Percentiles rank a stretch among this genome's conserved stretches.
phyloP scores from a whole-genome alignment of 2,329 filamentous ascomycete species.

The Ophiostoma sp. region DNA sequence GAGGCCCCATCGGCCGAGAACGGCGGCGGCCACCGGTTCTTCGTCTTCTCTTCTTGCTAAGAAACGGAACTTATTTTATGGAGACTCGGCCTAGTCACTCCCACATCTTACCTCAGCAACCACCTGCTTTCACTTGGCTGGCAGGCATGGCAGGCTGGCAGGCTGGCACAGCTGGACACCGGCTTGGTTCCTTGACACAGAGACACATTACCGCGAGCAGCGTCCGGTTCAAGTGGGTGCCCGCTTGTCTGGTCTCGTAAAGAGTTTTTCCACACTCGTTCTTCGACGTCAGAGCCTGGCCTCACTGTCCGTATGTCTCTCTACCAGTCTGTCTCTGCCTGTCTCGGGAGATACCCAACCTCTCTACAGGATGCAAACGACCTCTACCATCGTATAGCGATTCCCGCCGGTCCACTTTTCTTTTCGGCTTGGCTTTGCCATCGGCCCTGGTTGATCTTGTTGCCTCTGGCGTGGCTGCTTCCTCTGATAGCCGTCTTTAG shows the following conservation, averaged over 20 bases:
- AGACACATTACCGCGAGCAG: neutral
- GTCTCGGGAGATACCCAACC: slow-evolving; percentile 10
- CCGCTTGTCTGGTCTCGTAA: neutral
- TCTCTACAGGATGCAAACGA: neutral
- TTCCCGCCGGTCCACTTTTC: neutral
- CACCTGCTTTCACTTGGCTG: no score
- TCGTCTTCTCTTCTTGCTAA: neutral
- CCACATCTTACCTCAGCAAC: no score
- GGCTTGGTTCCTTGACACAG: no score
- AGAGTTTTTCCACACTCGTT: no score
- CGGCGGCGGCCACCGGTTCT: slow-evolving; percentile 4
- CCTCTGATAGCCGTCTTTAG: neutral
- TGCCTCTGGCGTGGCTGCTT: neutral
- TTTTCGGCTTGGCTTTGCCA: neutral
- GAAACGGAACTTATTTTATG: neutral
- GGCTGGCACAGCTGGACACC: no score
- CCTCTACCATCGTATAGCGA: neutral
- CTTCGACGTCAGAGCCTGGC: neutral
- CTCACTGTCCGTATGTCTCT: neutral
- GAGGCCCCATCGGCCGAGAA: neutral
- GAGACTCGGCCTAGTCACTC: neutral
- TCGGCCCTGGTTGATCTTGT: neutral
- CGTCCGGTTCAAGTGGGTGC: neutral
- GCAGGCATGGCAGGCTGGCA: no score
- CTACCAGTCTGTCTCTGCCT: neutral